phyloP scores from a whole-genome alignment of 2,329 filamentous ascomycete genomes.

The Chrysosporium queenslandicum region DNA sequence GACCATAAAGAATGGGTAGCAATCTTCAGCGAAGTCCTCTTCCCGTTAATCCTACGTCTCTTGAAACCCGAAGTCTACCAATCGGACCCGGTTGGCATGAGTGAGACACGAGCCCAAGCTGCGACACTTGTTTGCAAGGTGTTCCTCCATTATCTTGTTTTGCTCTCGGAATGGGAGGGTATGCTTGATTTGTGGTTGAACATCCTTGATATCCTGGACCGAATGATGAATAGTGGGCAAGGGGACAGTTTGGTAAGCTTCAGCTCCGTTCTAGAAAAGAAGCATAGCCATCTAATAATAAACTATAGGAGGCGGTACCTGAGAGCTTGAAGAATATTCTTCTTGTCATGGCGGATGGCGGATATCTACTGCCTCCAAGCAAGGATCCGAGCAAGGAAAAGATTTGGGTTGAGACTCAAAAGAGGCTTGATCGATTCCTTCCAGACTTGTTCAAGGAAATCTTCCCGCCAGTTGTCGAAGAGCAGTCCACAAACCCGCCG shows the following conservation, averaged over 20 bases:
- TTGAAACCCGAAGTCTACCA: slow-evolving; percentile 93
- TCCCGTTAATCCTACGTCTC: slow-evolving; percentile 76
- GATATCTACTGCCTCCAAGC: slow-evolving; percentile 63
- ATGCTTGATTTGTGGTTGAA: slow-evolving; percentile 87
- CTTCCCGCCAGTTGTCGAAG: slow-evolving; percentile 37
- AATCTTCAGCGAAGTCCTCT: slow-evolving; percentile 88
- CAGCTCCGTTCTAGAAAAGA: background rate
- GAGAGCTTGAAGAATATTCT: slow-evolving; percentile 95
- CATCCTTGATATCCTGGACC: slow-evolving; percentile 89
- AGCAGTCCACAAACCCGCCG: background rate
- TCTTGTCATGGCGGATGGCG: slow-evolving; percentile 85
- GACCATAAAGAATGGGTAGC: slow-evolving; percentile 88
- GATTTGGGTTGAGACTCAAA: slow-evolving; percentile 53
- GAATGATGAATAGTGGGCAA: slow-evolving; percentile 90
- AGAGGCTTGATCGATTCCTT: slow-evolving; percentile 50
- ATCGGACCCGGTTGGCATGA: slow-evolving; percentile 84
- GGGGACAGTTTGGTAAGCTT: slow-evolving; percentile 69
- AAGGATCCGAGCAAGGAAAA: slow-evolving; percentile 42
- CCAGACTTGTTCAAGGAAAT: slow-evolving; percentile 50
- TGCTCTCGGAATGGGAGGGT: slow-evolving; percentile 74
- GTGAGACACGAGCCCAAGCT: slow-evolving; percentile 83
- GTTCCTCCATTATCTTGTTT: slow-evolving; percentile 83
- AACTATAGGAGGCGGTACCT: slow-evolving; percentile 68
- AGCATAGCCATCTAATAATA: no score
- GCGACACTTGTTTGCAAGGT: slow-evolving; percentile 89